Conservation (phyloP, 805 yeast species). For the Lipomyces yamanashiensis region DNA sequence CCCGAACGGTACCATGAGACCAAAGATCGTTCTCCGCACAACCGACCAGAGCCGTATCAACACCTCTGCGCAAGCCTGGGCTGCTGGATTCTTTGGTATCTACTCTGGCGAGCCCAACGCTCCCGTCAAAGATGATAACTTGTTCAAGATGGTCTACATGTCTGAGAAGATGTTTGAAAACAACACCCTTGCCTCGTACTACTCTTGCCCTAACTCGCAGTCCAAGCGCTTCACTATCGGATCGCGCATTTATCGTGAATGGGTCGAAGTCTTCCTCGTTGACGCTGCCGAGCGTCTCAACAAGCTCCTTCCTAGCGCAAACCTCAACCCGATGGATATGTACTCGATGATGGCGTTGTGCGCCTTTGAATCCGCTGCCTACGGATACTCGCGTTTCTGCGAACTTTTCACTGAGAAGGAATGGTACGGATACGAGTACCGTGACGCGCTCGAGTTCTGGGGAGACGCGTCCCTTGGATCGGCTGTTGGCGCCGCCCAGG, state of each 20-base stretch:
- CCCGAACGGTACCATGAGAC: constrained; percentile 44
- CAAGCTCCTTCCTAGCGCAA: constrained; percentile 52
- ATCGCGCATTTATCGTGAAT: constrained; percentile 40
- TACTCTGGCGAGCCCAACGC: constrained; percentile 44
- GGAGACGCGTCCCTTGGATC: constrained; percentile 69
- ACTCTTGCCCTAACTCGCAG: constrained; percentile 47
- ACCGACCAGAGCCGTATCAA: constrained; percentile 49
- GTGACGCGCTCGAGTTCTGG: constrained; percentile 61
- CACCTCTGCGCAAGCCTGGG: constrained; percentile 51
- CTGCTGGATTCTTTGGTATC: constrained; percentile 51
- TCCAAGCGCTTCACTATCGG: constrained; percentile 41
- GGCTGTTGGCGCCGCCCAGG: constrained; percentile 60
- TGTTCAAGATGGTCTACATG: constrained; percentile 45
- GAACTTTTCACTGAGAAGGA: constrained; percentile 70
- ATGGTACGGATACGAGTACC: constrained; percentile 64
- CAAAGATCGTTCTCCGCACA: constrained; percentile 47
- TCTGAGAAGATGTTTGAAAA: constrained; percentile 44
- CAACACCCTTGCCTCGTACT: constrained; percentile 49
- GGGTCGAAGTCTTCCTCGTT: constrained; percentile 53
- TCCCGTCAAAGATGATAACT: constrained; percentile 39
- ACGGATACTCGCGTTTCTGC: constrained; percentile 71
- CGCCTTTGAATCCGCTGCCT: constrained; percentile 74
- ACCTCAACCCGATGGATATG: constrained; percentile 60
- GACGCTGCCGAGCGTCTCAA: constrained; percentile 64
- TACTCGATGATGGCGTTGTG: constrained; percentile 62